Evolutionary conservation across 805 yeast genomes (phyloP).

Genomic region (Debaryomyces tyrocola): DNA sequence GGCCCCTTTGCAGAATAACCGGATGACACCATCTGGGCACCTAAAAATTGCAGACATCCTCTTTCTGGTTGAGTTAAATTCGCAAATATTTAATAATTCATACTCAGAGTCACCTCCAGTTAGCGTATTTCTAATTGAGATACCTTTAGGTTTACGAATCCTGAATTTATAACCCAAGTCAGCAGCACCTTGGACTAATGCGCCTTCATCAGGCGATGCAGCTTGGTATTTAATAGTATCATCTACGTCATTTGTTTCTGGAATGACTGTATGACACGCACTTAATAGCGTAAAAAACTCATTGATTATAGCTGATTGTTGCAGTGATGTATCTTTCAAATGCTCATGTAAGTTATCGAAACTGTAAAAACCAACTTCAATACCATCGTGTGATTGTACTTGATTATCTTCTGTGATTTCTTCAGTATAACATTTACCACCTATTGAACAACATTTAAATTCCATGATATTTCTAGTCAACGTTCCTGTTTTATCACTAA

Average conservation of each 20-base stretch:
- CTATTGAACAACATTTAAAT: slow-evolving; percentile 89
- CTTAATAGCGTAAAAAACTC: slow-evolving; percentile 83
- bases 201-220: slow-evolving; percentile 99
- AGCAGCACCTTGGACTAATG: slow-evolving; percentile 96
- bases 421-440: slow-evolving; percentile 84
- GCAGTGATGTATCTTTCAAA: slow-evolving; percentile 45
- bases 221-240: slow-evolving; percentile 90
- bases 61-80: slow-evolving; percentile 95
- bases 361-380: slow-evolving; percentile 75
- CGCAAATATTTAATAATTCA: slow-evolving; percentile 87
- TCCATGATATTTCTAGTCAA: slow-evolving; percentile 96
- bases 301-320: slow-evolving; percentile 52
- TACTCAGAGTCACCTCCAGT: slow-evolving; percentile 54
- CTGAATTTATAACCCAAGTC: slow-evolving; percentile 79
- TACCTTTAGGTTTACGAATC: slow-evolving; percentile 81
- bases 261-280: slow-evolving; percentile 96
- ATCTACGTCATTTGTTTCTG: slow-evolving; percentile 63
- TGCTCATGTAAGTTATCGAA: slow-evolving; percentile 62
- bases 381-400: slow-evolving; percentile 70
- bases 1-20: slow-evolving; percentile 94
- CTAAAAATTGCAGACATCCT: slow-evolving; percentile 95
- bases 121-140: slow-evolving; percentile 56
- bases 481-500: slow-evolving; percentile 97
- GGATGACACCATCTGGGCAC: slow-evolving; percentile 89
- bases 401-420: slow-evolving; percentile 89